Evolutionary conservation across 2,329 filamentous ascomycete species (phyloP).

Genomic region (Mycosphaerella sp.): DNA sequence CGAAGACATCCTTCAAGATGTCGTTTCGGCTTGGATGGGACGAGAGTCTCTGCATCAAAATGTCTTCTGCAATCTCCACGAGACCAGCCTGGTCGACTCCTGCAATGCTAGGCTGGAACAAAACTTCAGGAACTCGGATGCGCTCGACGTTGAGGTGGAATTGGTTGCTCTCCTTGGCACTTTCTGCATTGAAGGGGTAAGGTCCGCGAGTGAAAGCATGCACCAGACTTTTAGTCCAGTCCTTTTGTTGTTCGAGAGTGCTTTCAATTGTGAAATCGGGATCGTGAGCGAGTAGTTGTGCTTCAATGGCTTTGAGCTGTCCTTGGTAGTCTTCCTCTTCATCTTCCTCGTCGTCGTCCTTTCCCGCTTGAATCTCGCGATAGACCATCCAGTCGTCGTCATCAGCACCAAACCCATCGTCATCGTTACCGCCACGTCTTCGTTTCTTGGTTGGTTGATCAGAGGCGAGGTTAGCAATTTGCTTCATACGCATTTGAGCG

Average conservation of each 20-base stretch:
- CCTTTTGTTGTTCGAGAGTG: conserved; percentile 83
- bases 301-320: conserved; percentile 69
- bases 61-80: conserved; percentile 84
- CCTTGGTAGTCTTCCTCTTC: conserved; percentile 81
- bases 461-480: conserved; percentile 88
- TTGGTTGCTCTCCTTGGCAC: conserved; percentile 75
- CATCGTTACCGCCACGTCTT: conserved; percentile 80
- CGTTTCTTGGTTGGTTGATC: conserved; percentile 70
- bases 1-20: conserved; percentile 78
- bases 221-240: conserved; percentile 88
- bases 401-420: conserved; percentile 94
- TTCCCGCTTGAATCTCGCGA: conserved; percentile 79
- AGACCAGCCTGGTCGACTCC: conserved; percentile 96
- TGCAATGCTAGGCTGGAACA: conserved; percentile 96
- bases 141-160: conserved; percentile 98
- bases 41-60: conserved; percentile 71
- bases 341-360: conserved; percentile 87
- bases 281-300: conserved; percentile 79
- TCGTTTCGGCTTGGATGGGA: conserved; percentile 54
- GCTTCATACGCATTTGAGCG: conserved; percentile 97
- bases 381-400: conserved; percentile 99
- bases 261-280: conserved; percentile 85
- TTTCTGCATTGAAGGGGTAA: conserved; percentile 74
- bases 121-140: conserved; percentile 97
- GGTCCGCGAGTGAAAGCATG: conserved; percentile 88